A percentile compares a stretch with the other conserved stretches of the same genome.
These are phyloP conservation scores for Magnusiomyces sp. DNA, from an alignment of 1,139 yeast genomes.

Conservation along the genomic window DNA sequence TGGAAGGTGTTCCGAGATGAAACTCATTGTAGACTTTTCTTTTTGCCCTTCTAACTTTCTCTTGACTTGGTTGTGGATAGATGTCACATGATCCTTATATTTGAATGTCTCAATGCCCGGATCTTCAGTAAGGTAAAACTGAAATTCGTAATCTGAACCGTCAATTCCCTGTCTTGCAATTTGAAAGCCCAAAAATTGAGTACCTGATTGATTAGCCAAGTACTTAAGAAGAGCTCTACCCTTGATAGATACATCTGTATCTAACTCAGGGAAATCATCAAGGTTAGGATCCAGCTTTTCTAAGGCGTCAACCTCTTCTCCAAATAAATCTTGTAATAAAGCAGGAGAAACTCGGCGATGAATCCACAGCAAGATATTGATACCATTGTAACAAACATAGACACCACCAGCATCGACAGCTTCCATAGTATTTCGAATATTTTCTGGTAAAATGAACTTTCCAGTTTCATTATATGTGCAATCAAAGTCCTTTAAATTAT, in stretches of 20 bases:
- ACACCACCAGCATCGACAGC: conserved; percentile 63
- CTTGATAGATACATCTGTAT: conserved; percentile 61
- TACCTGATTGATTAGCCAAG: conserved; percentile 40
- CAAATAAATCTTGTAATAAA: conserved; percentile 68
- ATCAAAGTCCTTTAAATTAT: conserved; percentile 46
- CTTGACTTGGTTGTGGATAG: conserved; percentile 31
- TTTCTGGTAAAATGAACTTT: conserved; percentile 44
- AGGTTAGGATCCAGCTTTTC: conserved; percentile 40
- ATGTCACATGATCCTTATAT: conserved; percentile 27
- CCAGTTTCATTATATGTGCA: conserved; percentile 40
- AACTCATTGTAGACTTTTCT: conserved; percentile 14
- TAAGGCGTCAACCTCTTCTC: conserved; percentile 42
- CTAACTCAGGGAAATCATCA: conserved; percentile 61
- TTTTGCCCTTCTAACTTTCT: conserved; percentile 20
- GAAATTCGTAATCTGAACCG: conserved; percentile 50
- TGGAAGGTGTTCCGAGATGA: conserved; percentile 11
- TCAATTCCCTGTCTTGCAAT: conserved; percentile 62
- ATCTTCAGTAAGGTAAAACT: conserved; percentile 67
- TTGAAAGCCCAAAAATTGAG: conserved; percentile 43
- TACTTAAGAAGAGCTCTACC: conserved; percentile 52
- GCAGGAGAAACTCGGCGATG: conserved; percentile 62
- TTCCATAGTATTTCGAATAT: conserved; percentile 40
- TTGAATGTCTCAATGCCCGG: conserved; percentile 29
- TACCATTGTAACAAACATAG: conserved; percentile 68
- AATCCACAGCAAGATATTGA: conserved; percentile 54